Percentiles rank a stretch among this genome's conserved stretches.
Evolutionary conservation across 768 basidiomycete genomes (phyloP).

Genomic region (Sutorius australiensis): DNA sequence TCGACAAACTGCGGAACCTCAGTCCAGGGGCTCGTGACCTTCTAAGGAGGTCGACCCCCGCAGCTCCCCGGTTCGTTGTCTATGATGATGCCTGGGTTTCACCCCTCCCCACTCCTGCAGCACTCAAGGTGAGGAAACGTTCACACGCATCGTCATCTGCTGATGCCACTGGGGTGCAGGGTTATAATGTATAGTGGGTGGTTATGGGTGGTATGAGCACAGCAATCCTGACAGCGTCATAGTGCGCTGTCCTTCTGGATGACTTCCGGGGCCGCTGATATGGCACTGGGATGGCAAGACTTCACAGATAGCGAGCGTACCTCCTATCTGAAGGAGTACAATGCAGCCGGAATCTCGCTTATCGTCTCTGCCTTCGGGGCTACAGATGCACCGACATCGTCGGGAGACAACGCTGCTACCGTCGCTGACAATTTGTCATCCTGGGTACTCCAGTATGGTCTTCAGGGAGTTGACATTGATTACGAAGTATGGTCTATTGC

Average conservation of each 20-base stretch:
- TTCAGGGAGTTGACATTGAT: constrained; percentile 54
- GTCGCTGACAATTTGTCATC: constrained; percentile 42
- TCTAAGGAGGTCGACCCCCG: constrained; percentile 23
- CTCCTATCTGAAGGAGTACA: constrained; percentile 45
- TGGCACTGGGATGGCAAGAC: constrained; percentile 42
- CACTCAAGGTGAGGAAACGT: constrained; percentile 36
- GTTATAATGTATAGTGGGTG: constrained; percentile 34
- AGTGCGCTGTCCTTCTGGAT: constrained; percentile 42
- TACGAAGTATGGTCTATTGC: constrained; percentile 35
- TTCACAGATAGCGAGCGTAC: constrained; percentile 37
- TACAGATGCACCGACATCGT: constrained; percentile 36
- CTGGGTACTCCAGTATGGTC: constrained; percentile 41
- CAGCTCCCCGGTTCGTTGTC: constrained; percentile 46
- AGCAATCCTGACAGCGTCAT: neutral
- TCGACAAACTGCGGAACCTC: constrained; percentile 13
- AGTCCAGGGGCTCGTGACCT: constrained; percentile 19
- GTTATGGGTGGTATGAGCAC: neutral
- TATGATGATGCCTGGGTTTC: constrained; percentile 41
- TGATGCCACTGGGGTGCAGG: constrained; percentile 13
- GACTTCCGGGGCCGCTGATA: constrained; percentile 38
- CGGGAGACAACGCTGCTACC: constrained; percentile 34
- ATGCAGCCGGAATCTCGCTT: constrained; percentile 52
- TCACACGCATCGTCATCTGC: neutral
- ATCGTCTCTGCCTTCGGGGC: constrained; percentile 54
- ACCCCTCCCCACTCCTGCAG: constrained; percentile 40